Evolutionary conservation across 2,329 filamentous ascomycete genomes (phyloP).

Genomic region (Canariomyces notabilis): DNA sequence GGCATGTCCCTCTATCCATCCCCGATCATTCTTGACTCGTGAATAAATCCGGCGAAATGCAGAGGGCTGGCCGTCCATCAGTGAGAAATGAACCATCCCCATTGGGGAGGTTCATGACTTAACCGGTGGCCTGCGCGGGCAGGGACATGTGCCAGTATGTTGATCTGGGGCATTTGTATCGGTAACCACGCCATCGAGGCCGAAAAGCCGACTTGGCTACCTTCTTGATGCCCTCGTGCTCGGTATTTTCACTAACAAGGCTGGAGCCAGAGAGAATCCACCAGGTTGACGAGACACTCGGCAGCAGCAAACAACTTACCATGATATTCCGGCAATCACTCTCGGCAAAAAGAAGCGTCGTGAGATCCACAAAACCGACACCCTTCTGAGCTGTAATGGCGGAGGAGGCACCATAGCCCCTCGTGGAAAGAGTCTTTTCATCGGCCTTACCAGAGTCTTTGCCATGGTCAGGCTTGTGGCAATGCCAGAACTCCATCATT

Average conservation of each 20-base stretch:
- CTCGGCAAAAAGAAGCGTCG: conserved; percentile 66
- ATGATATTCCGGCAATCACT: conserved; percentile 54
- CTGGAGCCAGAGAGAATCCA: neutral
- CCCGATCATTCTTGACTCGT: conserved; percentile 43
- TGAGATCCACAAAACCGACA: conserved; percentile 75
- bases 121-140: conserved; percentile 22
- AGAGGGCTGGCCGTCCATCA: conserved; percentile 32
- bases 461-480: conserved; percentile 75
- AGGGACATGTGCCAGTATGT: conserved; percentile 32
- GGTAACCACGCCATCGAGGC: conserved; percentile 54
- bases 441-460: conserved; percentile 25
- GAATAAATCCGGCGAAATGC: conserved; percentile 43
- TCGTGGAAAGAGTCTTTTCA: conserved; percentile 49
- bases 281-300: neutral
- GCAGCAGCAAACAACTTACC: conserved; percentile 31
- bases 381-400: conserved; percentile 61
- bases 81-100: conserved; percentile 17
- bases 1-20: conserved; percentile 46
- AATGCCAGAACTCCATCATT: conserved; percentile 99
- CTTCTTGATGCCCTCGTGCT: conserved; percentile 53
- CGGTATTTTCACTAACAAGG: neutral
- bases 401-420: conserved; percentile 81
- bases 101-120: conserved; percentile 32
- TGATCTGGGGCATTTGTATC: conserved; percentile 65
- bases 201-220: conserved; percentile 48